These are phyloP conservation scores for Talaromyces sp. DNA, from an alignment of 2,329 filamentous ascomycete genomes.

Conservation along the genomic window DNA sequence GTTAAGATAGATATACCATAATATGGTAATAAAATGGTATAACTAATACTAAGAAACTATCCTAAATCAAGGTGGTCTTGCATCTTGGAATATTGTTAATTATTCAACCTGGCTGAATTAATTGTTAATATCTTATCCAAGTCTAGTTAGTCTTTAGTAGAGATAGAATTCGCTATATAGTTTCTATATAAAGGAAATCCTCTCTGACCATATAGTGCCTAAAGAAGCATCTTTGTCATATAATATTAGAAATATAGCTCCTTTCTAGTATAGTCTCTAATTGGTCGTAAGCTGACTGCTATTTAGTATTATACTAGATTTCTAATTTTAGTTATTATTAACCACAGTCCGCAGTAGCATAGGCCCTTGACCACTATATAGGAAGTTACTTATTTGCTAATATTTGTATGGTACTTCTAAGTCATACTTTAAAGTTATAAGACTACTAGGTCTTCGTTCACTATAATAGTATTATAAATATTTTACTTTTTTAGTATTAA, in stretches of 20 bases:
- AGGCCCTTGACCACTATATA: background rate
- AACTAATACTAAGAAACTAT: background rate
- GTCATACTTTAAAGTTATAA: background rate
- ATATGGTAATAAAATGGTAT: background rate
- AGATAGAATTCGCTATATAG: background rate
- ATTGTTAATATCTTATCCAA: background rate
- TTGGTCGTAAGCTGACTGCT: background rate
- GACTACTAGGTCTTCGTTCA: background rate
- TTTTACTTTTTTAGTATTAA: constrained; percentile 1
- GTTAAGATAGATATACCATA: background rate
- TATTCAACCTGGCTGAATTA: background rate
- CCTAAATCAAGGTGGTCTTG: background rate
- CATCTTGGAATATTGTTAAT: background rate
- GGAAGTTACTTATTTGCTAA: background rate
- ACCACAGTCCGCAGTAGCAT: background rate
- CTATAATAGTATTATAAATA: constrained; percentile 4
- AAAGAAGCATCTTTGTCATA: background rate
- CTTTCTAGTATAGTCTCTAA: background rate
- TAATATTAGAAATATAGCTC: background rate
- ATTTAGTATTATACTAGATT: background rate
- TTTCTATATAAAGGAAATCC: background rate
- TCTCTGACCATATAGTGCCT: background rate
- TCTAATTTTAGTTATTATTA: background rate
- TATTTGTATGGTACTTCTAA: background rate
- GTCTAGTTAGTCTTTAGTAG: background rate